phyloP scores from a whole-genome alignment of 2,329 filamentous ascomycete genomes.

The Ceratocystis albifundus region DNA sequence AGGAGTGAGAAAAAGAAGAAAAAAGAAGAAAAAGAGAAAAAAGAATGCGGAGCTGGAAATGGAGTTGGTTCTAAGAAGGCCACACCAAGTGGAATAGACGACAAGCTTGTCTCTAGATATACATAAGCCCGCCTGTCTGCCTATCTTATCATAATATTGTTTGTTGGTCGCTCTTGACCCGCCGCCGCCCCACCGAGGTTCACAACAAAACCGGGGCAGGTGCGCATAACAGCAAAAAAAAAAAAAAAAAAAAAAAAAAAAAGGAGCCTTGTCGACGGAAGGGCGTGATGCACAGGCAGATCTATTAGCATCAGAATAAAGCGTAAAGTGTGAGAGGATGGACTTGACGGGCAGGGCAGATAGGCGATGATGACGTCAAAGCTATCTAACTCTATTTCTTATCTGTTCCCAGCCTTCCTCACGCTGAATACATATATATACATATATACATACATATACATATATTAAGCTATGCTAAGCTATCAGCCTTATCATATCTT shows the following conservation, averaged over 20 bases:
- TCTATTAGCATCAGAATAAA: background rate
- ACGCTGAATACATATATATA: too few species aligned
- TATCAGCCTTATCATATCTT: too few species aligned
- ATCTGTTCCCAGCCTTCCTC: too few species aligned
- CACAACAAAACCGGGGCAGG: background rate
- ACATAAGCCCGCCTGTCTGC: too few species aligned
- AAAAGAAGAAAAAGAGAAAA: too few species aligned
- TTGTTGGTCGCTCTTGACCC: background rate
- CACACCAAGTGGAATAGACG: background rate
- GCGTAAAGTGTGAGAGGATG: background rate
- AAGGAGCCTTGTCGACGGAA: background rate
- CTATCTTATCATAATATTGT: background rate
- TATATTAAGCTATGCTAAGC: too few species aligned
- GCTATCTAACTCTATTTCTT: background rate
- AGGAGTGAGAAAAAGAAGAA: too few species aligned
- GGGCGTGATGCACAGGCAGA: background rate
- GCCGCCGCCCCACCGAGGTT: background rate
- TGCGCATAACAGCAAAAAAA: too few species aligned
- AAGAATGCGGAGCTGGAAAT: too few species aligned
- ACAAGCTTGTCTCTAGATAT: background rate
- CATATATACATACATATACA: too few species aligned
- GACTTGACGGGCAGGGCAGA: background rate
- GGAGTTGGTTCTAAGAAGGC: background rate
- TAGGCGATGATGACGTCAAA: background rate
- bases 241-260: background rate